A percentile compares a stretch with the other conserved stretches of the same genome.
These are phyloP conservation scores for Heliocybe sulcata DNA, from an alignment of 1,284 basidiomycete genomes.

Conservation along the genomic window DNA sequence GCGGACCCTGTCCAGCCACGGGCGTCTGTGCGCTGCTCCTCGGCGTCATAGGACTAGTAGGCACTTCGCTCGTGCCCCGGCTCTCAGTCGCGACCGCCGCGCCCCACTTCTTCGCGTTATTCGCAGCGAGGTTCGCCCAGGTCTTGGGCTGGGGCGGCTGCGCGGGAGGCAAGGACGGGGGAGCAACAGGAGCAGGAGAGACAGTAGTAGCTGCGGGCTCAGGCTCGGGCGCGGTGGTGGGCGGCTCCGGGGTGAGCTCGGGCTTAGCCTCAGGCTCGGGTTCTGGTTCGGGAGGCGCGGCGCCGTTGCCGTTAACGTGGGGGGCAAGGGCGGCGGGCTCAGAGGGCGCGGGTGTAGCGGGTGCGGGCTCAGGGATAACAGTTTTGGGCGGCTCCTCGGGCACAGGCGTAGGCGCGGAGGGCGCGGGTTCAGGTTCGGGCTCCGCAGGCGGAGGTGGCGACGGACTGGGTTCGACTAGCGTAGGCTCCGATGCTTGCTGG, in stretches of 20 bases:
- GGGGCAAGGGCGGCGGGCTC: conserved; percentile 21
- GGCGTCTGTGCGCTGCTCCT: conserved; percentile 46
- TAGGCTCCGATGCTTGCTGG: not conserved
- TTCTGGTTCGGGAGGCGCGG: conserved; percentile 20
- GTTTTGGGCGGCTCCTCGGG: conserved; percentile 3
- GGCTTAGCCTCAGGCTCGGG: conserved; percentile 16
- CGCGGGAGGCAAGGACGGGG: conserved; percentile 23
- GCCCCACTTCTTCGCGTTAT: conserved; percentile 76
- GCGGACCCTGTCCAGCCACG: conserved; percentile 21
- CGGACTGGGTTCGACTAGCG: not conserved
- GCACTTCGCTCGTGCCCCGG: conserved; percentile 62
- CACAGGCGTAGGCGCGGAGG: not conserved
- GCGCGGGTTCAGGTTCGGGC: not conserved
- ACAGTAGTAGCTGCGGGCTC: conserved; percentile 32
- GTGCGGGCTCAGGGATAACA: conserved; percentile 5
- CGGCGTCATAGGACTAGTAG: conserved; percentile 35
- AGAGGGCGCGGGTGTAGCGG: conserved; percentile 9
- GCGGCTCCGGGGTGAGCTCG: conserved; percentile 21
- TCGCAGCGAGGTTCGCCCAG: conserved; percentile 88
- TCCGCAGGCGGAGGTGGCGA: not conserved
- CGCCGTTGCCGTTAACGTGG: conserved; percentile 10
- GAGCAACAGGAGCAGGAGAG: conserved; percentile 16
- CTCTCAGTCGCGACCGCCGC: conserved; percentile 67
- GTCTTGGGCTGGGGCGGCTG: conserved; percentile 56
- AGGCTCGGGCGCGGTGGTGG: conserved; percentile 19